Conservation (phyloP, 352 stramenopile genomes). For the Pythium diclinum region DNA sequence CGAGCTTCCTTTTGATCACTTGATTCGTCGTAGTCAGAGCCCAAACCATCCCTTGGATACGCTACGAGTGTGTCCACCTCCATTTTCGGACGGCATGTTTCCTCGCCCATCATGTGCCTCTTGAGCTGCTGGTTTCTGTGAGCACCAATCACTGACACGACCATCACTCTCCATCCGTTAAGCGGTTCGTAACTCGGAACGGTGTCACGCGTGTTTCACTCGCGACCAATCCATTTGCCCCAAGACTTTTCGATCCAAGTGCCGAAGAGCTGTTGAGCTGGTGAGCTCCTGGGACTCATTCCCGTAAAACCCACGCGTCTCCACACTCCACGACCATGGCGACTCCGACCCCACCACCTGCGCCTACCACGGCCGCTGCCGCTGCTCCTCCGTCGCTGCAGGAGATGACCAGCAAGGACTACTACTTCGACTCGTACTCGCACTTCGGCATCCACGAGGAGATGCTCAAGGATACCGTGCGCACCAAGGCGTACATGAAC, state of each 20-base stretch:
- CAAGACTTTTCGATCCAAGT: constrained; percentile 17
- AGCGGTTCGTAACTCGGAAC: constrained; percentile 21
- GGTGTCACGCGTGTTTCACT: constrained; percentile 25
- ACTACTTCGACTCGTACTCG: constrained; percentile 98
- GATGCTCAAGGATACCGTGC: constrained; percentile 97
- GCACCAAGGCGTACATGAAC: constrained; percentile 97
- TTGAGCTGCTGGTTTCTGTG: constrained; percentile 1
- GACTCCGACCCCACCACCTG: constrained; percentile 26
- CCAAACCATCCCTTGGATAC: too few relatives aligned
- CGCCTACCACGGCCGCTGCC: constrained; percentile 14
- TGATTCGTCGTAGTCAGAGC: too few relatives aligned
- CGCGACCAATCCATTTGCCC: constrained; percentile 26
- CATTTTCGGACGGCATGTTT: not conserved
- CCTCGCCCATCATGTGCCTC: not conserved
- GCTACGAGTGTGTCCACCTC: not conserved
- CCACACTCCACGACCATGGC: constrained; percentile 28
- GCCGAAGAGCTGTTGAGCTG: constrained; percentile 17
- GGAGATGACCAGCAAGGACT: constrained; percentile 93
- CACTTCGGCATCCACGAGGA: constrained; percentile 99
- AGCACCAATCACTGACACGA: constrained; percentile 10
- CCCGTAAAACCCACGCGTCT: not conserved
- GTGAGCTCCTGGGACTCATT: not conserved
- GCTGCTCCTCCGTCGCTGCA: constrained; percentile 21
- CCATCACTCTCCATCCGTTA: constrained; percentile 13
- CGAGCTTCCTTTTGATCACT: too few relatives aligned